A percentile compares a stretch with the other conserved stretches of the same genome.
Conservation (phyloP, 257 asterid species). For the Agastache rugosa region DNA sequence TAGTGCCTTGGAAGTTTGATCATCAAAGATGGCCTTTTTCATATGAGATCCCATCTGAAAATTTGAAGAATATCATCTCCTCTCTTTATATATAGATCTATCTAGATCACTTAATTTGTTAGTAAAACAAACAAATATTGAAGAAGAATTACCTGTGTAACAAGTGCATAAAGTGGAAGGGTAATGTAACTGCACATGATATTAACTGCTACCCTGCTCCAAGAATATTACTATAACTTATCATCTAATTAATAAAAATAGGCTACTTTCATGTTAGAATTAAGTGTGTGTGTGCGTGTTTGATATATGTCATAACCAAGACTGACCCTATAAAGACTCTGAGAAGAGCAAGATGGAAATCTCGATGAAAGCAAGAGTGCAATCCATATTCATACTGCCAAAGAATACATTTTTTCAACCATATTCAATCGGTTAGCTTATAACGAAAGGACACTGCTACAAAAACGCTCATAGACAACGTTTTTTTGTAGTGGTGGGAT, state of each 20-base stretch:
- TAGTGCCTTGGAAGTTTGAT: conserved; percentile 84
- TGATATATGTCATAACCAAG: not conserved
- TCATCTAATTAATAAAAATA: no score
- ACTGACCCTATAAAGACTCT: conserved; percentile 81
- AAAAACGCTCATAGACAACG: no score
- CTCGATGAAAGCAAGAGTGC: conserved; percentile 76
- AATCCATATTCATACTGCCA: conserved; percentile 87
- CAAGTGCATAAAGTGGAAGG: conserved; percentile 92
- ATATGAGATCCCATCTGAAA: conserved; percentile 89
- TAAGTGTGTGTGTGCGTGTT: no score
- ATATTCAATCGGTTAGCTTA: not conserved
- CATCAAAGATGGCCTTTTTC: conserved; percentile 87
- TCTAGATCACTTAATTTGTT: no score
- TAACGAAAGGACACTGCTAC: not conserved
- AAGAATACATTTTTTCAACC: conserved; percentile 6
- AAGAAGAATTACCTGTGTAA: conserved; percentile 68
- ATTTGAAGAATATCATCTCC: not conserved
- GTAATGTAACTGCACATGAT: conserved; percentile 86
- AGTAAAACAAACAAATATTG: no score
- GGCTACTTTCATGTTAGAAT: no score
- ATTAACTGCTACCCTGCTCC: conserved; percentile 69
- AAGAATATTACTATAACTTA: no score
- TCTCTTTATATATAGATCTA: no score
- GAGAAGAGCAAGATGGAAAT: conserved; percentile 53
- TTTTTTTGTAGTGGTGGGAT: no score